Evolutionary conservation across 768 basidiomycete species (phyloP), one percentile per base, ranked within the genome.

Genomic region (Cubamyces sp.): DNA sequence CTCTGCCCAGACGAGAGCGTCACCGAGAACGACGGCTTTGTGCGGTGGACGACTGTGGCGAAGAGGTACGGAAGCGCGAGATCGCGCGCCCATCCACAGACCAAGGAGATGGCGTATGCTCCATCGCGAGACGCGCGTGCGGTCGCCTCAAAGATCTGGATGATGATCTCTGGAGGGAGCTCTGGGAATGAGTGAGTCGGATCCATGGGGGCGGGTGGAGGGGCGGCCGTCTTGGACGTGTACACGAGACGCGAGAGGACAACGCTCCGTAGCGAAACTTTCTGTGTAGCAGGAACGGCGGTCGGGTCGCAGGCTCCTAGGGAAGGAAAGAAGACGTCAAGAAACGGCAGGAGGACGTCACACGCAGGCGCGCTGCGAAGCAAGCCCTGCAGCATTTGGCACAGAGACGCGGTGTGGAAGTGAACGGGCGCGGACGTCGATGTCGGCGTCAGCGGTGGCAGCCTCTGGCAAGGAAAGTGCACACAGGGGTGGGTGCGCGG

Each of bases 71-170:
- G 68, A 15, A 67, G 54, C 15, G 62, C 62, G n/a, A 64, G 46
- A 16, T 62, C 43, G 40, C 67, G 61, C 3, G 66, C 60, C 70
- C 70, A 71, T 4, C 62, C 51, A 6, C 64, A 65, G 21, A 71
- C 64, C 21, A 68, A 59, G 2, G 70, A 69, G 23, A 68, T 51
- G 3, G 59, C 23, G 11, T 52, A 50, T 4, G 70, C 70, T 9
- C 66, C 48, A 2, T 57, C 25, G 41, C 57, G 62, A 3, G 64
- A 68, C 5, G 43, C 40, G 16, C 56, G 15, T 26, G 67, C 67
- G 5, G 68, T 57, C 5, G 30, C 23, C 30, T 66, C 66, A n/a
- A 71, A 51, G 58, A 71, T 71, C n/a, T 61, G 62, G 18, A 69
- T 57, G 25, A 67, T 40, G 25, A 71, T 55, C 54, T 71, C 70